Base-by-base conservation (phyloP, 208 protist genomes). In the Trypanosoma lewisi region DNA sequence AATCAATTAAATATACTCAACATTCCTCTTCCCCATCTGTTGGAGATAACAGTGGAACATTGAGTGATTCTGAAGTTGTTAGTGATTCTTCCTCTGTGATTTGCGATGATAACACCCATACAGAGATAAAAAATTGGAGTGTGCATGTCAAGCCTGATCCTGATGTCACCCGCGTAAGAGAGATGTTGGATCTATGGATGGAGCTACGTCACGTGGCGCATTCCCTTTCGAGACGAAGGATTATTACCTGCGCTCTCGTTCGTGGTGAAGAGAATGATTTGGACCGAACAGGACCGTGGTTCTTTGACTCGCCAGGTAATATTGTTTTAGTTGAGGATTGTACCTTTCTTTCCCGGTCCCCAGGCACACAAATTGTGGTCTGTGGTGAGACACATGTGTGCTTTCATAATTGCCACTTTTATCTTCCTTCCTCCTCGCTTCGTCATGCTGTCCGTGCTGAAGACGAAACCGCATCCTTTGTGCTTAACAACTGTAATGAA, bases 391-490 rank as follows among this genome's bases (percentile, higher is more conserved):
- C 73, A 3, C 61, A 75, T 44, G 86, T 82, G 16, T 63, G 78
- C 48, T 89, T 93, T 63, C 69, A 65, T 0, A 59, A 58, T 41
- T 87, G 81, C 52, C 58, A 41, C 42, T 51, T 93, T 83, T 64
- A 49, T 47, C 14, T 52, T 5, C 28, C 12, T 4, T n/a, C n/a
- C n/a, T n/a, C n/a, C n/a, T n/a, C n/a, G n/a, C 28, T 45, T 14
- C 47, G 34, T 11, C 28, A 61, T 45, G 21, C 21, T 17, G 74
- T 72, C 34, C 17, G 7, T 17, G 53, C 36, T 21, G 59, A 65
- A 36, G 69, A 73, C 33, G 34, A 47, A 30, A 65, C 52, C 37
- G 75, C 63, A 14, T 50, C 58, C 31, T 80, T 80, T 68, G 33
- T 76, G 6, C 64, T 37, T 30, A 51, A 73, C 8, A 44, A 73